phyloP scores from a whole-genome alignment of 2,329 filamentous ascomycete genomes.

The Penicillium sp. region DNA sequence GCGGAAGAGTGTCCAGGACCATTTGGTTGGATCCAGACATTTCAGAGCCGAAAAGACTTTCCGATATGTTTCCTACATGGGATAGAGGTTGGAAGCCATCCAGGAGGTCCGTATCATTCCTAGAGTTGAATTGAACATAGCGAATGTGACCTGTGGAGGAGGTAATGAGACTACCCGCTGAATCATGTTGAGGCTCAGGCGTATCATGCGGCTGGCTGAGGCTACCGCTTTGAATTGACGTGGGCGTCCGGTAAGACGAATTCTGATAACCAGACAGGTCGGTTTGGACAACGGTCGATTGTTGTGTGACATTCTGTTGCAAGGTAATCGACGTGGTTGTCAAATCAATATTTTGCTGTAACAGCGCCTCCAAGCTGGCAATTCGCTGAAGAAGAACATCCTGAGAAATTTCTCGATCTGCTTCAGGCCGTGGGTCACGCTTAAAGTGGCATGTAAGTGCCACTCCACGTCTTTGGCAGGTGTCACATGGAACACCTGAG shows the following conservation, averaged over 20 bases:
- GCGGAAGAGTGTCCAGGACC: not conserved
- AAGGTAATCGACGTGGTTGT: not conserved
- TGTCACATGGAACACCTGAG: not conserved
- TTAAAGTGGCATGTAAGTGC: not conserved
- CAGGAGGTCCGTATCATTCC: not conserved
- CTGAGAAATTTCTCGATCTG: not conserved
- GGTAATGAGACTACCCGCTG: not conserved
- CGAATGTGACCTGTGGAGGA: not conserved
- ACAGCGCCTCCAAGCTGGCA: not conserved
- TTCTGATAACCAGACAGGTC: not conserved
- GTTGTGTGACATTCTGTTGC: not conserved
- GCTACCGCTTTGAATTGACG: too few relatives aligned
- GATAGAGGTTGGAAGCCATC: not conserved
- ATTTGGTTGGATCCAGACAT: not conserved
- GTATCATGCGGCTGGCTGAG: too few relatives aligned
- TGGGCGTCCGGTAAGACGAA: too few relatives aligned
- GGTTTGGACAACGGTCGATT: not conserved
- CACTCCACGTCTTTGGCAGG: not conserved
- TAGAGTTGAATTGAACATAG: not conserved
- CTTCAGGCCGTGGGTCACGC: not conserved
- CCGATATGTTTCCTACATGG: not conserved
- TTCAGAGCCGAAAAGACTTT: not conserved
- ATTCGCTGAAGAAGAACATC: not conserved
- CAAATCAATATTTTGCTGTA: not conserved
- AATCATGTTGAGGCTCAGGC: not conserved